These are phyloP conservation scores for Fagus crenata DNA, from an alignment of 306 rosid genomes.

Conservation along the genomic window DNA sequence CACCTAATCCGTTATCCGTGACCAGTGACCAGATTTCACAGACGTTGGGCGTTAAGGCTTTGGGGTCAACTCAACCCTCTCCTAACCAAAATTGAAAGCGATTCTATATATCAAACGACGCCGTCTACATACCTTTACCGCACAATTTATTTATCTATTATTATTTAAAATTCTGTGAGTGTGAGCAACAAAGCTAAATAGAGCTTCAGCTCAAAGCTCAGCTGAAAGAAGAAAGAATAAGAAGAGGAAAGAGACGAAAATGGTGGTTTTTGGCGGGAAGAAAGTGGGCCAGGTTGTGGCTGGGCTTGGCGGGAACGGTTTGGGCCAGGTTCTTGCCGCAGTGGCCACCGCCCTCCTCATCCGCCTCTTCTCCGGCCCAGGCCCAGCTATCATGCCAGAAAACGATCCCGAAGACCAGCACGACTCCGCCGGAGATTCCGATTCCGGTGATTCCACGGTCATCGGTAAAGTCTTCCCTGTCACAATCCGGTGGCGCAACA, in stretches of 20 bases:
- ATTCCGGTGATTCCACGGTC: constrained; percentile 23
- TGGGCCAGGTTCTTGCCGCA: constrained; percentile 70
- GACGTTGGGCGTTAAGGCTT: neutral
- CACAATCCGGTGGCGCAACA: constrained; percentile 70
- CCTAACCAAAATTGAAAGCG: neutral
- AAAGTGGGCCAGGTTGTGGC: constrained; percentile 49
- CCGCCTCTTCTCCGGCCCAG: constrained; percentile 73
- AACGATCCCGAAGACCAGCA: constrained; percentile 35
- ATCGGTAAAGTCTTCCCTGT: constrained; percentile 60
- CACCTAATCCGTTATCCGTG: neutral
- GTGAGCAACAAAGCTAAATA: neutral
- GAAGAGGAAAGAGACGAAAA: neutral
- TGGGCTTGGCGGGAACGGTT: constrained; percentile 61
- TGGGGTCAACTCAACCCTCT: too few species aligned
- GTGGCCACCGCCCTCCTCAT: constrained; percentile 62
- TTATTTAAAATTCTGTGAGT: neutral
- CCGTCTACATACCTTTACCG: neutral
- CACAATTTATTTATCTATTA: neutral
- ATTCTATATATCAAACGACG: constrained; percentile 5
- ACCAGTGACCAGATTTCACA: neutral
- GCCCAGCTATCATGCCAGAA: constrained; percentile 63
- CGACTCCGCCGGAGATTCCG: constrained; percentile 22
- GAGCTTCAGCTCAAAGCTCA: neutral
- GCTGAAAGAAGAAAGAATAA: neutral
- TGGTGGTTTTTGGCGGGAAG: constrained; percentile 67